Conservation (phyloP, 352 stramenopile species). For the Achlya hypogyna region DNA sequence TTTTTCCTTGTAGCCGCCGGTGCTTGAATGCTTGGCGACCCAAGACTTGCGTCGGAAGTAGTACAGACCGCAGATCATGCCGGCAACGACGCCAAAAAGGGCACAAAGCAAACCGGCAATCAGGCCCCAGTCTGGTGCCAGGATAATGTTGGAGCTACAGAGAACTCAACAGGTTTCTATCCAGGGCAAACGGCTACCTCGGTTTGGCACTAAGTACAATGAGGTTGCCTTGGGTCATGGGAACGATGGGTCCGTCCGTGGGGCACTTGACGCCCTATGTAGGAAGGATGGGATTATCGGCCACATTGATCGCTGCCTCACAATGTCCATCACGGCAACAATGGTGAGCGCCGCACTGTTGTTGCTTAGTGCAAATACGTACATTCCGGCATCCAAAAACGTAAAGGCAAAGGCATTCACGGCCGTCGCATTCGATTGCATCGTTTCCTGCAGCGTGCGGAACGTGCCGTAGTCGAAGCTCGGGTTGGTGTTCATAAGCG, state of each 20-base stretch:
- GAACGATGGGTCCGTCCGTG: slow-evolving; percentile 73
- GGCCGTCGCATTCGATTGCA: slow-evolving; percentile 44
- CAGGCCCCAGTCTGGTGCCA: slow-evolving; percentile 83
- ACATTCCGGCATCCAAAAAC: slow-evolving; percentile 74
- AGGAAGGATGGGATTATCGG: background rate
- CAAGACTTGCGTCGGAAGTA: slow-evolving; percentile 81
- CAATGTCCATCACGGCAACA: slow-evolving; percentile 75
- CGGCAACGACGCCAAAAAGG: slow-evolving; percentile 59
- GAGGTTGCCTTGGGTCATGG: slow-evolving; percentile 78
- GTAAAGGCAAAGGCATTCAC: slow-evolving; percentile 83
- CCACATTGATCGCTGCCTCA: too few species aligned
- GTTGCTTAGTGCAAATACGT: slow-evolving; percentile 83
- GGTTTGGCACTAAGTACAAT: slow-evolving; percentile 75
- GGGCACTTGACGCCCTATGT: slow-evolving; percentile 32
- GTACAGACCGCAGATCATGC: slow-evolving; percentile 69
- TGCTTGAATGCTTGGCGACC: slow-evolving; percentile 26
- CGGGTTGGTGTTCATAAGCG: slow-evolving; percentile 90
- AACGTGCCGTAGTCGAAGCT: slow-evolving; percentile 88
- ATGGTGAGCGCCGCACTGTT: slow-evolving; percentile 59
- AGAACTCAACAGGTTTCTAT: background rate
- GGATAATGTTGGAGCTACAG: slow-evolving; percentile 60
- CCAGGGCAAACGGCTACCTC: slow-evolving; percentile 17
- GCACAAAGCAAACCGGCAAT: slow-evolving; percentile 68
- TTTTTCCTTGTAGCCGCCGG: slow-evolving; percentile 32
- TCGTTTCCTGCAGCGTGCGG: slow-evolving; percentile 45